phyloP scores from a whole-genome alignment of 2,329 filamentous ascomycete species.

The Orbilia blumenaviensis region DNA sequence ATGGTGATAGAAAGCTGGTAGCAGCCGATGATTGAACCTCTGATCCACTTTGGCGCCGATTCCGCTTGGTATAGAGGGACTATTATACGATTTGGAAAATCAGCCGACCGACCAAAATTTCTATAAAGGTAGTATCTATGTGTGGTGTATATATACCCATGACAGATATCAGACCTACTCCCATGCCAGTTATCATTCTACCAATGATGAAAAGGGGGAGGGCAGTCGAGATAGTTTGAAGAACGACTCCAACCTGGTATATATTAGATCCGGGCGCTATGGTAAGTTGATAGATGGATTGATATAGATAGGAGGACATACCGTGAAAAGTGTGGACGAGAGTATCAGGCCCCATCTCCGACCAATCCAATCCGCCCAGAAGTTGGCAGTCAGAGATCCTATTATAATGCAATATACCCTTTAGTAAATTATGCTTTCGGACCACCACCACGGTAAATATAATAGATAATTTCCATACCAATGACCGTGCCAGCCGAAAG shows the following conservation, averaged over 20 bases:
- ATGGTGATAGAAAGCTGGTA: conserved; percentile 78
- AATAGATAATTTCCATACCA: conserved; percentile 71
- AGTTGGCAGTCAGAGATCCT: conserved; percentile 76
- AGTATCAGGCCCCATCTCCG: conserved; percentile 69
- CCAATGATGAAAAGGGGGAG: conserved; percentile 68
- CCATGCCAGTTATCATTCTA: conserved; percentile 46
- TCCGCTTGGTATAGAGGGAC: conserved; percentile 76
- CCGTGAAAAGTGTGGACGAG: conserved; percentile 73
- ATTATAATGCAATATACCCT: conserved; percentile 63
- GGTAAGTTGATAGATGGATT: background rate
- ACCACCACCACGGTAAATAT: conserved; percentile 69
- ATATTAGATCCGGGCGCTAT: background rate
- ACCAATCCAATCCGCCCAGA: conserved; percentile 69
- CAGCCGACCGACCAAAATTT: conserved; percentile 1
- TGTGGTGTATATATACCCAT: conserved; percentile 29
- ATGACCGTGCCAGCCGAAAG: conserved; percentile 81
- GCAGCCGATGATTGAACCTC: conserved; percentile 74
- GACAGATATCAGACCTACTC: conserved; percentile 50
- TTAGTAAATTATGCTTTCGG: conserved; percentile 72
- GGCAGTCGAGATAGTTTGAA: conserved; percentile 71
- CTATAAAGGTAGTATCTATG: conserved; percentile 2
- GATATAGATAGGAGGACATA: background rate
- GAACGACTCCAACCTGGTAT: conserved; percentile 68
- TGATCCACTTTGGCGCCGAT: conserved; percentile 77
- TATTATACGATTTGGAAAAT: conserved; percentile 59